Evolutionary conservation across 306 rosid species (phyloP), one percentile per base, ranked within the genome.

Genomic region (Inga oerstediana): DNA sequence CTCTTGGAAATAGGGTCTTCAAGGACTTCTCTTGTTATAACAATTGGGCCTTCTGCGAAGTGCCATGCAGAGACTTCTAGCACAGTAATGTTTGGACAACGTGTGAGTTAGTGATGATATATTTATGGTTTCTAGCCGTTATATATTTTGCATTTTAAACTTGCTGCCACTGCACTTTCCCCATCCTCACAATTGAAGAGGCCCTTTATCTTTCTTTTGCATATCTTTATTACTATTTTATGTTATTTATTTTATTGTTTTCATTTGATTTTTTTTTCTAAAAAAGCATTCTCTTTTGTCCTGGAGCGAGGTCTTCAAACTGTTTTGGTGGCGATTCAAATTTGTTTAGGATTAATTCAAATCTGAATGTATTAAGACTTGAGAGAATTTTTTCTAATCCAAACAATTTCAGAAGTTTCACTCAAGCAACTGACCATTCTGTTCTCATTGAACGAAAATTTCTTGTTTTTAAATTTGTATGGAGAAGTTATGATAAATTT

Each of bases 11-110:
- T 61, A 91, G 95, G 95, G 69, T 86, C 95, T 78, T 91, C 95
- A 22, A 91, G 95, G 85, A 89, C 95, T 88, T 91, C 95, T 41
- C 93, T 91, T 80, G 84, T 91, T 59, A 73, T 89, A 86, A 88
- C 91, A 14, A 91, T 91, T 72, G 93, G 95, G 66, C 92, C 92
- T 46, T 91, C 95, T 74, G 85, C 91, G 67, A 71, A 87, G 62
- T 84, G 85, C 75, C 83, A 84, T 68, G 88, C 86, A 7, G 93
- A 91, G 85, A 89, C 95, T 72, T 87, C 89, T 80, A 85, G 95
- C 87, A 89, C 93, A 10, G 85, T 91, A 82, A 85, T 88, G 88
- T 91, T 91, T 80, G 95, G 93, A 59, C 95, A 91, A 80, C 85
- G 93, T 82, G 95, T 91, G 84, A 88, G 95, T 86, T 81, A 67